A percentile compares a stretch with the other conserved stretches of the same genome.
phyloP scores from a whole-genome alignment of 2,329 filamentous ascomycete genomes.

The Phaeosphaeriaceae sp. region DNA sequence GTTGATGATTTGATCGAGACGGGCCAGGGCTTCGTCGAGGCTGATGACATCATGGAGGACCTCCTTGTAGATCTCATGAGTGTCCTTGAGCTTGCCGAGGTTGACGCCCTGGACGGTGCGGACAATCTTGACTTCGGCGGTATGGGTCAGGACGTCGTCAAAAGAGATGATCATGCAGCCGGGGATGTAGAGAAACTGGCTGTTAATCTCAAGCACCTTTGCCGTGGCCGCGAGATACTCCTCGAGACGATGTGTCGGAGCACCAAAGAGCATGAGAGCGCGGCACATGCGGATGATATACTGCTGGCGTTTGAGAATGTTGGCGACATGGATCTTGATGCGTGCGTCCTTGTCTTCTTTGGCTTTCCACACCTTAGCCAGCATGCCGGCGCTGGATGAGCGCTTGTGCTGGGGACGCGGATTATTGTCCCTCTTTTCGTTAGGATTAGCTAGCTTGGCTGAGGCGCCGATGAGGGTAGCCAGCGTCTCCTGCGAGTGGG shows the following conservation, averaged over 20 bases:
- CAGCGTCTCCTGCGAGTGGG: constrained; percentile 37
- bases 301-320: constrained; percentile 77
- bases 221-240: constrained; percentile 89
- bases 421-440: constrained; percentile 23
- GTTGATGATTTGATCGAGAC: constrained; percentile 67
- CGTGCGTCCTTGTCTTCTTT: constrained; percentile 58
- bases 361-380: constrained; percentile 35
- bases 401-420: constrained; percentile 28
- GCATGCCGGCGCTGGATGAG: constrained; percentile 28
- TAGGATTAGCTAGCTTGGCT: constrained; percentile 36
- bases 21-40: constrained; percentile 70
- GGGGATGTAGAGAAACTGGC: constrained; percentile 87
- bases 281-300: constrained; percentile 87
- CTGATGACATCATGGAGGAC: constrained; percentile 75
- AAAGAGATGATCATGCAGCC: constrained; percentile 95
- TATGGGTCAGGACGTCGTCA: constrained; percentile 72
- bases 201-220: constrained; percentile 82
- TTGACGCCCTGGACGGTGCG: constrained; percentile 73
- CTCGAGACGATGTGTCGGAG: constrained; percentile 88
- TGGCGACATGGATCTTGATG: constrained; percentile 66
- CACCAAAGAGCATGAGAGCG: constrained; percentile 86
- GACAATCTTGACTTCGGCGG: constrained; percentile 78
- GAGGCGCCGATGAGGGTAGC: constrained; percentile 39
- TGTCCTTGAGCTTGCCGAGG: constrained; percentile 73
- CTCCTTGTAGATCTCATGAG: constrained; percentile 79